Evolutionary conservation across 2,329 filamentous ascomycete species (phyloP), one percentile per base, ranked within the genome.

Genomic region (Aschersonia sp.): DNA sequence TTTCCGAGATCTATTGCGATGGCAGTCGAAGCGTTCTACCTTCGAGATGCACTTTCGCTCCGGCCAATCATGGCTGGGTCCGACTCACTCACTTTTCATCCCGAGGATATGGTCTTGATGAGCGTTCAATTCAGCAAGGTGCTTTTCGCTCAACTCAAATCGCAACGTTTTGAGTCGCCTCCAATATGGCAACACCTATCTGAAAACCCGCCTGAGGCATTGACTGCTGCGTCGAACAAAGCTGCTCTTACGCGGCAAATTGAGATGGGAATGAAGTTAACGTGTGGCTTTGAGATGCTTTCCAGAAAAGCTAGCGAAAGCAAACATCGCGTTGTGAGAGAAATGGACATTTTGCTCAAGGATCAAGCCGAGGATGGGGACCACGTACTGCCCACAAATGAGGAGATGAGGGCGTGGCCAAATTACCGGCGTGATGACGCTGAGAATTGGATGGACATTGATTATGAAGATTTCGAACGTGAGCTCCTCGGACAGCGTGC

Each of bases 241-340:
- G 51, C 32, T 48, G 48, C 2, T 42, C 48, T 14, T 22, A 22
- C 22, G 22, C 22, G 22, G 22, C 22, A 22, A 22, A 22, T 75
- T 2, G 83, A 90, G 48, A 68, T 85, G 41, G 89, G 89, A 9
- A 90, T 96, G 82, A 97, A 97, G 60, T 65, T 97, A 8, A 77
- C 87, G 0, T 88, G 83, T 55, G 92, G 90, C 0, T 88, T 95
- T 57, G 90, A 98, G 64, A 92, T 97, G 75, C 72, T 97, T 45
- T 67, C 87, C 0, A 68, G 70, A 8, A 79, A 85, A 54, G 74
- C 79, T 1, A 74, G 83, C 40, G 81, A 82, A 50, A 78, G 76
- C 53, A 79, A 87, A 53, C 85, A 76, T 54, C 73, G 81, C 7
- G 64, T 75, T 1, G 83, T 86, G 5, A 73, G 87, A 37, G 87